Evolutionary conservation across 257 asterid genomes (phyloP).

Genomic region (Solanum bulbocastanum): DNA sequence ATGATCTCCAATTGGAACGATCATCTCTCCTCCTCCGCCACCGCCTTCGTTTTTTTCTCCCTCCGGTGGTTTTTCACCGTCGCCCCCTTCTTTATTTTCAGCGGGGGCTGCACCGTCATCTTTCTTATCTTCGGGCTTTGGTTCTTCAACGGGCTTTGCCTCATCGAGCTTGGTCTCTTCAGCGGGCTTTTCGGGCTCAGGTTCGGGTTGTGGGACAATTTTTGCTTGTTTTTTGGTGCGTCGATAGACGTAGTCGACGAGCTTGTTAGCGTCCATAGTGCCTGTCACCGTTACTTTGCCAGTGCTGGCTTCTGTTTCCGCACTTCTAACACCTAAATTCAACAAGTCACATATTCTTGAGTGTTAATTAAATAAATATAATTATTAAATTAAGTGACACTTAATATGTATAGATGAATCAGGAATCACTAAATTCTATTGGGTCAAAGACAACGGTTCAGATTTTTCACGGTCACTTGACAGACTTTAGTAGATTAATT

Average conservation of each 20-base stretch:
- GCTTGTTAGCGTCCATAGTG: constrained; percentile 61
- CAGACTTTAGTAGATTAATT: neutral
- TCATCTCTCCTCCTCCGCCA: constrained; percentile 21
- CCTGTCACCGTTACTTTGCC: constrained; percentile 87
- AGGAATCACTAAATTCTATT: neutral
- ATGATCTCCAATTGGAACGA: neutral
- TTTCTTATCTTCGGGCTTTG: constrained; percentile 31
- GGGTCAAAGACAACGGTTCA: neutral
- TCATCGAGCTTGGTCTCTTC: constrained; percentile 34
- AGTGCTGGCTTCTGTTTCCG: constrained; percentile 59
- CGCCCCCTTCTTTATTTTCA: constrained; percentile 4
- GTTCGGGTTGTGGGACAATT: constrained; percentile 70
- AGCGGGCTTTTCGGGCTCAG: constrained; percentile 34
- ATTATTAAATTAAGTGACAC: neutral
- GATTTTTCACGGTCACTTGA: neutral
- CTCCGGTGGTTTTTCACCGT: constrained; percentile 20
- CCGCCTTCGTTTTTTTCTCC: constrained; percentile 14
- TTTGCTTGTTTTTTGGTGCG: constrained; percentile 84
- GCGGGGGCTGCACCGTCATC: constrained; percentile 16
- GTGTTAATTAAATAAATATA: too few species aligned
- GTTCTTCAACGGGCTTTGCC: constrained; percentile 20
- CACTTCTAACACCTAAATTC: constrained; percentile 63
- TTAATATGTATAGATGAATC: neutral
- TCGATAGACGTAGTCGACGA: constrained; percentile 82
- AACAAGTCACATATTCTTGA: neutral